These are phyloP conservation scores for Amanita brunnescens DNA, from an alignment of 768 basidiomycete genomes.

Conservation along the genomic window DNA sequence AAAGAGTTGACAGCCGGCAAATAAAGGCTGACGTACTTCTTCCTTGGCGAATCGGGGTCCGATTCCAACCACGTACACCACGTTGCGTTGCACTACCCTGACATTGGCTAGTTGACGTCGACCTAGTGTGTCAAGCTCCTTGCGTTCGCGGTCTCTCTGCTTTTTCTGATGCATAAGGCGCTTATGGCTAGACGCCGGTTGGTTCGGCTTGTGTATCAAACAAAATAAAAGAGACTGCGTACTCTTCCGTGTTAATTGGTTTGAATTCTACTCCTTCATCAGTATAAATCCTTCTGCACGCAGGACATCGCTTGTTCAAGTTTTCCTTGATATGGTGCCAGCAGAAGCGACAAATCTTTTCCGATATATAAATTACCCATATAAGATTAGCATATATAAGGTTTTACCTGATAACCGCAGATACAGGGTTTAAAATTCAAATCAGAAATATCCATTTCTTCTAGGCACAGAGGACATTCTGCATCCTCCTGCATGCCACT, in stretches of 20 bases:
- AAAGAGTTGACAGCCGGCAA: conserved; percentile 8
- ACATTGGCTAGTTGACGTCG: conserved; percentile 86
- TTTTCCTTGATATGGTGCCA: conserved; percentile 98
- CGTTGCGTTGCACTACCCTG: conserved; percentile 92
- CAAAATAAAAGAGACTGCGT: conserved; percentile 25
- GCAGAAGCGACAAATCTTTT: conserved; percentile 98
- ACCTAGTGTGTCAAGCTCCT: conserved; percentile 82
- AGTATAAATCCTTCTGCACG: conserved; percentile 87
- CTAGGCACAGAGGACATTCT: conserved; percentile 96
- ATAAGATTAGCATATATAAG: conserved; percentile 7
- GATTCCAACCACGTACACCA: conserved; percentile 94
- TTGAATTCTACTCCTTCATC: conserved; percentile 94
- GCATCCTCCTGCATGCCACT: conserved; percentile 70
- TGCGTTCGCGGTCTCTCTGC: conserved; percentile 88
- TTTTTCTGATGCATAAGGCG: conserved; percentile 93
- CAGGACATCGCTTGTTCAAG: conserved; percentile 92
- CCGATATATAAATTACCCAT: conserved; percentile 7
- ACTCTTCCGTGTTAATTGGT: conserved; percentile 94
- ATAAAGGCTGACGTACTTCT: conserved; percentile 52
- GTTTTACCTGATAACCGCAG: conserved; percentile 88
- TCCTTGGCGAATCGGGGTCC: conserved; percentile 92
- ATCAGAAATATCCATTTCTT: conserved; percentile 98
- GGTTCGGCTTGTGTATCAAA: conserved; percentile 11
- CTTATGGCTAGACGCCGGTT: conserved; percentile 59
- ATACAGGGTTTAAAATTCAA: conserved; percentile 99